Evolutionary conservation across 2,329 filamentous ascomycete genomes (phyloP), one percentile per base, ranked within the genome.

Genomic region (Nemania abortiva): DNA sequence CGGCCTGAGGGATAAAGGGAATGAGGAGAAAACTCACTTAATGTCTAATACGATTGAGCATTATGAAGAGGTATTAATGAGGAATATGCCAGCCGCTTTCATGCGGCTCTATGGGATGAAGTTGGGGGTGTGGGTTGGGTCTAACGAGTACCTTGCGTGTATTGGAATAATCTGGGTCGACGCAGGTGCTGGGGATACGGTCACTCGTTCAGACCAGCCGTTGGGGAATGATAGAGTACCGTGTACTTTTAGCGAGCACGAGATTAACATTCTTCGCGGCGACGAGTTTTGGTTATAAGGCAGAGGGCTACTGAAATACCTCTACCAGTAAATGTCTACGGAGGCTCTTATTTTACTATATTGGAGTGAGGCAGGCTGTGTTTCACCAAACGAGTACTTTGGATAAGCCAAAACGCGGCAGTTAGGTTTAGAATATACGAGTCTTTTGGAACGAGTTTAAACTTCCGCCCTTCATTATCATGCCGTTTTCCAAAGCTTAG

Each of bases 1-100:
- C 63, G 42, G 49, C 63, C 20, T 71, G 49, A 52, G 31, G 27
- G 31, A 37, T n/a, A 6, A 42, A 39, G 10, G n/a, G 9, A 24
- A 10, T 11, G 45, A 18, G 10, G 3, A 42, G 24, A 6, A 57
- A 42, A 56, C 58, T 54, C 59, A 67, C 62, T 54, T 77, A 78
- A 77, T 77, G 75, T 77, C 63, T 77, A 78, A 77, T 78, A 68
- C 58, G 70, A 69, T 47, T 56, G 62, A 63, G 58, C 20, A 27
- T 20, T 49, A 37, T 49, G 56, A 37, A n/a, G n/a, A 57, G 52
- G 27, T n/a, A 29, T 18, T 22, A 15, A 58, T 15, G 37, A 47
- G 34, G 13, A n/a, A 24, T 37, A 37, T 34, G 22, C 10, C 2
- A 18, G 55, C 47, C 53, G 52, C 42, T 24, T 22, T 50, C 29